Evolutionary conservation across 2,329 filamentous ascomycete genomes (phyloP), one percentile per base, ranked within the genome.

Genomic region (Cryphonectria radicalis): DNA sequence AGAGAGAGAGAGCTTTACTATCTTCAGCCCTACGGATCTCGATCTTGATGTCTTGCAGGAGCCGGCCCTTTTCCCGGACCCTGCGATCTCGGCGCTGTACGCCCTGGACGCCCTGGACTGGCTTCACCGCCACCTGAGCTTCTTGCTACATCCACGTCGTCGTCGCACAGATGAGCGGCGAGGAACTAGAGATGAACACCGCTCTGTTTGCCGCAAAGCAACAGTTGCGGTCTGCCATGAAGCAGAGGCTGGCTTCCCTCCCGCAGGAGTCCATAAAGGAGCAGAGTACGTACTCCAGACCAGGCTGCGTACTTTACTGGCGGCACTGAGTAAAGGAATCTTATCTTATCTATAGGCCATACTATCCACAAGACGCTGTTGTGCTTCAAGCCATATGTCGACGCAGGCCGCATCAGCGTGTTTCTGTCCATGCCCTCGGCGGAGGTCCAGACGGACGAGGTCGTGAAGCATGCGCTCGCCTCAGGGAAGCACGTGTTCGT

Each of bases 371-470:
- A 89, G 68, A 84, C 87, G 8, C 82, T 98, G 53, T 84, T 91
- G 62, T 84, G 86, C 14, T 88, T 95, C 76, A 86, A 88, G 66
- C 92, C 94, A 69, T 99, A 97, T 79, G 84, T 89, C 74, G 85
- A 91, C 69, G 95, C 96, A 59, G 87, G 85, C 72, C 87, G 89
- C 68, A 89, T 99, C 77, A 94, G 93, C 76, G 87, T 99, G 70
- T 99, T 97, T 79, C 86, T 99, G 22, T 96, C 95, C 14, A 99
- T 99, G 96, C 94, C 95, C 0, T 84, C 85, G 13, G 92, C 91
- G 35, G 96, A 99, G 82, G 88, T 97, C 37, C 93, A 94, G 76
- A 99, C 96, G 1, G 90, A 91, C 67, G 84, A 86, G 65, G 93
- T 98, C 69, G 93, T 98, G 11, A 88, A 89, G 40, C 89, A 98